Conservation (phyloP, 1,284 basidiomycete species). For the Rhizopogon hawkerae region DNA sequence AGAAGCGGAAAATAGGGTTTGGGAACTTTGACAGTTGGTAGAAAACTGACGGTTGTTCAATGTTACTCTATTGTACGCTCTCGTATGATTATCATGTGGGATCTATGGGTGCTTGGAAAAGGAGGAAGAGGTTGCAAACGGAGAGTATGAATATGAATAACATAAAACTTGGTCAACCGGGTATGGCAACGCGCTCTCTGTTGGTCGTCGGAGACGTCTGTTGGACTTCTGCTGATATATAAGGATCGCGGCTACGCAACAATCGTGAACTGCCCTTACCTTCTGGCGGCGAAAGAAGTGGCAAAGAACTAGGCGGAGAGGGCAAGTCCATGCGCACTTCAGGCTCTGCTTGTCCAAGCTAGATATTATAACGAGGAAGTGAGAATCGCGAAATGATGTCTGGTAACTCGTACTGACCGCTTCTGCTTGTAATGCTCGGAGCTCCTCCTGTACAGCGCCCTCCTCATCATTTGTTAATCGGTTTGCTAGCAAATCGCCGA, state of each 20-base stretch:
- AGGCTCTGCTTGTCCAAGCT: slow-evolving; percentile 13
- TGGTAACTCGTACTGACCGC: slow-evolving; percentile 32
- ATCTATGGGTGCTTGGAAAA: background rate
- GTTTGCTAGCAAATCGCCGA: slow-evolving; percentile 80
- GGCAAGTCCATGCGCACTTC: slow-evolving; percentile 15
- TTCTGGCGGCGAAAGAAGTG: slow-evolving; percentile 23
- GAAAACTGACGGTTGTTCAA: slow-evolving; percentile 8
- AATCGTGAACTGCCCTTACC: slow-evolving; percentile 16
- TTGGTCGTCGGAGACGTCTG: background rate
- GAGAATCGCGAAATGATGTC: background rate
- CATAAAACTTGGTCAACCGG: slow-evolving; percentile 14
- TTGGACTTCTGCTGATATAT: background rate
- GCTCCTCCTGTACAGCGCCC: slow-evolving; percentile 83
- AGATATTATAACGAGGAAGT: slow-evolving; percentile 1
- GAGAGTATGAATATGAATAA: slow-evolving; percentile 7
- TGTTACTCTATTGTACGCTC: background rate
- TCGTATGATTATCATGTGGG: slow-evolving; percentile 5
- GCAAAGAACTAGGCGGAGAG: slow-evolving; percentile 37
- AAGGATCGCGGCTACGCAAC: background rate
- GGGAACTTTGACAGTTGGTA: slow-evolving; percentile 74
- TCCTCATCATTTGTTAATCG: slow-evolving; percentile 85
- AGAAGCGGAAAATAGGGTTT: slow-evolving; percentile 71
- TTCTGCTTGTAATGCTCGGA: slow-evolving; percentile 60
- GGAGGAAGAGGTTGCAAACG: background rate
- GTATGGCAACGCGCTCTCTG: slow-evolving; percentile 15